Base-by-base conservation (phyloP, 495 filamentous ascomycete genomes). In the Penicillium angulare region DNA sequence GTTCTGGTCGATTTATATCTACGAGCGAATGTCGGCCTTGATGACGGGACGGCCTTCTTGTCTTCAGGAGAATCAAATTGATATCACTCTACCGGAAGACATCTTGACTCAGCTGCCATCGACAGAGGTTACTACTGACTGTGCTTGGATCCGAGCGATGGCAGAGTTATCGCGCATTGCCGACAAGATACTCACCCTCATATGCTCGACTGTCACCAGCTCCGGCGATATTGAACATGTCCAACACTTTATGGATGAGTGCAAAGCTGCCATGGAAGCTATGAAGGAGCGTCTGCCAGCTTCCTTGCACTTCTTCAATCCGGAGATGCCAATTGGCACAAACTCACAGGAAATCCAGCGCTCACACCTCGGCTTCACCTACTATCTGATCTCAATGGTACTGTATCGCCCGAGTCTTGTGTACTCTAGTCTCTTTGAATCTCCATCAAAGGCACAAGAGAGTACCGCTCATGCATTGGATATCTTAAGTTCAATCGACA, bases 391-490 rank as follows among this genome's bases (percentile, higher is more conserved):
- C 26, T 5, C 5, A 10, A 29, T 29, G 26, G 10, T 29, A 10
- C 5, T 10, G 5, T 10, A 29, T 92, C 15, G 90, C 96, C 44
- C 90, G 90, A 10, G 79, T 81, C 1, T 80, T 86, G 3, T 85
- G 87, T 47, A 72, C 77, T 23, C 26, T 29, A 29, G 5, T 10
- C 26, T 29, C 10, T 29, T 10, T 29, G 10, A 29, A 29, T 29
- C 26, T 5, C 5, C 5, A 29, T 5, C 26, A 5, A 10, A 29
- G 26, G 26, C 26, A 5, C 5, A 29, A 10, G 26, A 29, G 10
- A 29, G 26, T 29, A 10, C 26, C 10, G 26, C 26, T 5, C 5
- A 10, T 5, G 5, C 5, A 5, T 5, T 29, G 26, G 10, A 10
- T 5, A 5, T 29, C 5, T 10, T 5, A 5, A 5, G 10, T 5